Percentiles rank a stretch among this genome's conserved stretches.
These are phyloP conservation scores for Viola odorata DNA, from an alignment of 345 rosid species.

Conservation along the genomic window DNA sequence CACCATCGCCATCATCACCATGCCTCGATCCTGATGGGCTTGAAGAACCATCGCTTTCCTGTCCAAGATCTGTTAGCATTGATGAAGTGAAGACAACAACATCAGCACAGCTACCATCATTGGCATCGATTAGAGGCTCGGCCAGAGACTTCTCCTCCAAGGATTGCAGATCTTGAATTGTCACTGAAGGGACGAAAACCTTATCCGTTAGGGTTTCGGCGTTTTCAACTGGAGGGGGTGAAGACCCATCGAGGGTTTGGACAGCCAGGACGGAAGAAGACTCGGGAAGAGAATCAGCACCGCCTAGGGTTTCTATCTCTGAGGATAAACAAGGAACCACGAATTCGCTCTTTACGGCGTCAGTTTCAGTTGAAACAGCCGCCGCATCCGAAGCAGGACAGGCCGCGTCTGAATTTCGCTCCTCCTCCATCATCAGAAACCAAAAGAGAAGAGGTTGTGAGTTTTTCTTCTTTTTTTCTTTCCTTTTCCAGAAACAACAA, in stretches of 20 bases:
- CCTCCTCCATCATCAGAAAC: not conserved
- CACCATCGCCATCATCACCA: not conserved
- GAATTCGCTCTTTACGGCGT: slow-evolving; percentile 2
- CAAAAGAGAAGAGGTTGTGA: not conserved
- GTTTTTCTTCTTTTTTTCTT: not conserved
- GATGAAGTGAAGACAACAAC: not conserved
- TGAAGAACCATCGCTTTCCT: not conserved
- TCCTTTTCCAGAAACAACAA: not conserved
- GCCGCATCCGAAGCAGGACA: not conserved
- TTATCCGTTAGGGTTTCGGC: too few species aligned
- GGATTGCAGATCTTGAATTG: not conserved
- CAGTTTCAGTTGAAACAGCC: not conserved
- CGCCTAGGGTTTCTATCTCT: not conserved
- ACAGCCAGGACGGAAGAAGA: not conserved
- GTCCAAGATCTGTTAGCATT: not conserved
- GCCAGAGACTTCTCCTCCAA: not conserved
- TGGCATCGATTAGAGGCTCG: not conserved
- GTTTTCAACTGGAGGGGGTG: not conserved
- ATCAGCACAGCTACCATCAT: not conserved
- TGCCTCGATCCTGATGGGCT: not conserved
- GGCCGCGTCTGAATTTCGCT: not conserved
- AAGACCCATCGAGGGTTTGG: not conserved
- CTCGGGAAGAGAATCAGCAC: not conserved
- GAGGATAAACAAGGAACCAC: not conserved
- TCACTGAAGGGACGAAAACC: not conserved